phyloP scores from a whole-genome alignment of 495 filamentous ascomycete species.

The Xanthoparmelia taractica region DNA sequence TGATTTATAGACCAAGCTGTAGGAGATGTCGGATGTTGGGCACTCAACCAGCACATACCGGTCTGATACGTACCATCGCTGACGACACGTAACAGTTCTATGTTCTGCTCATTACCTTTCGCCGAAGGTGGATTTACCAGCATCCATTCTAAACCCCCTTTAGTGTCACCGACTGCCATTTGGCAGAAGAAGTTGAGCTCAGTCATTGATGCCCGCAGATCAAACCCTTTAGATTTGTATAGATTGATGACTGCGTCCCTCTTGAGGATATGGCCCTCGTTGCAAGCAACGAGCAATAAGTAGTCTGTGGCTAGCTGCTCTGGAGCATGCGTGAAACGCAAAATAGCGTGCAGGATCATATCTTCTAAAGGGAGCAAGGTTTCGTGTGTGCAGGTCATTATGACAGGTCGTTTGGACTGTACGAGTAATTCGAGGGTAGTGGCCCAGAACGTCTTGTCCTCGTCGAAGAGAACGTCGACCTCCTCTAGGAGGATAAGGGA shows the following conservation, averaged over 20 bases:
- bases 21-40: constrained; percentile 38
- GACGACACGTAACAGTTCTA: constrained; percentile 63
- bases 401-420: constrained; percentile 81
- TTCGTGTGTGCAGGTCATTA: constrained; percentile 94
- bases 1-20: constrained; percentile 21
- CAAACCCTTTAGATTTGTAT: constrained; percentile 56
- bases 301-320: constrained; percentile 67
- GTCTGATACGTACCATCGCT: constrained; percentile 70
- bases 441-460: constrained; percentile 91
- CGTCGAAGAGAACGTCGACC: constrained; percentile 85
- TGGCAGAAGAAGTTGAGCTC: constrained; percentile 96
- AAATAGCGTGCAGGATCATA: constrained; percentile 71
- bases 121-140: constrained; percentile 66
- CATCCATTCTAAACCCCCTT: constrained; percentile 86
- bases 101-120: constrained; percentile 55
- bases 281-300: constrained; percentile 72
- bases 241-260: constrained; percentile 59
- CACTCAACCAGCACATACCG: constrained; percentile 70
- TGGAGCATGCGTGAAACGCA: constrained; percentile 68
- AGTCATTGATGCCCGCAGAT: constrained; percentile 74
- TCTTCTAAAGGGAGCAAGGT: constrained; percentile 59
- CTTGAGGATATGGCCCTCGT: constrained; percentile 78
- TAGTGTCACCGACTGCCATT: constrained; percentile 83
- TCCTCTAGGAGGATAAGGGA: constrained; percentile 94
- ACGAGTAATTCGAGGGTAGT: constrained; percentile 68